Base-by-base conservation (phyloP, 2,329 filamentous ascomycete genomes). In the Ceratocystis papillata region DNA sequence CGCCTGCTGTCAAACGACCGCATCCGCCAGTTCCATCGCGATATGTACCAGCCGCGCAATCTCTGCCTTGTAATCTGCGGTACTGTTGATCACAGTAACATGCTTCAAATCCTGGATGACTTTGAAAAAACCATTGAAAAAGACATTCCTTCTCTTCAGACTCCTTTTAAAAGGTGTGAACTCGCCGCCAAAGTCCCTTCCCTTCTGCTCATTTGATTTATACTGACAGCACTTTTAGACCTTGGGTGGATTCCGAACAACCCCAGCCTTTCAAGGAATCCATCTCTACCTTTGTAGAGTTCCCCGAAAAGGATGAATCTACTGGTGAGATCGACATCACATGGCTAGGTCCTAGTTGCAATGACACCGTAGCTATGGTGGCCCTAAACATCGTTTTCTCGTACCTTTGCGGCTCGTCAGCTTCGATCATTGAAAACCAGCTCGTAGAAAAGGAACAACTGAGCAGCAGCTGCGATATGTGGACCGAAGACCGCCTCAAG, bases 21-120 rank as follows among this genome's bases (percentile, higher is more conserved):
- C 48, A 99, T 99, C 70, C 87, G 94, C n/a, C 85, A 87, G 67
- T 99, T 97, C 72, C 94, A 99, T 75, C 86, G 86, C 69, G 89
- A 92, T 69, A 97, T 99, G 93, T 99, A 99, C 73, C 93, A 97
- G 74, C 94, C 94, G 2, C 93, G 92, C 74, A 99, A 99, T 72
- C 79, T 99, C 68, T 95, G 92, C 69, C 78, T 99, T 33, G 83
- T 96, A 30, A 85, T 99, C 67, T 87, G 95, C n/a, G 94, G 94
- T 55, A 91, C 96, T 75, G 85, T 96, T 1, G 86, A 96, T 72
- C 89, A 96, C 73, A 77, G 83, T 0, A 82, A 95, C 71, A 81
- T 99, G 67, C 78, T 97, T 25, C 77, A 87, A 41, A 90, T 95
- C 60, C 77, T 99, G 44, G 90, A 96, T 71, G 80, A 86, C 28